Evolutionary conservation across 192 early-diverging fungal species (phyloP), one percentile per base, ranked within the genome.

Genomic region (Backusella sp.): DNA sequence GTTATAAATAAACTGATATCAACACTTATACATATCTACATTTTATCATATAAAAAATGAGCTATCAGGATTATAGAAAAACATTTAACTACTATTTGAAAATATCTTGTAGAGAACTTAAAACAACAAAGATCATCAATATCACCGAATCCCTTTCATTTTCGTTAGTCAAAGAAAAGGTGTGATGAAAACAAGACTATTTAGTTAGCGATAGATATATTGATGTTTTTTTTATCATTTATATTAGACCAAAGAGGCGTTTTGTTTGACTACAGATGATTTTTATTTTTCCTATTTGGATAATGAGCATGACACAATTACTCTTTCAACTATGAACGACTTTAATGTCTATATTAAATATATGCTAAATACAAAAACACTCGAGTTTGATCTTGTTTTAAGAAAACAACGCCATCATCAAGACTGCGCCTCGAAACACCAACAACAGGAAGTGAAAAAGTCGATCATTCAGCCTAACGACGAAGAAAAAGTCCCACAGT

Each of bases 281-380:
- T 62, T 62, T 62, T 62, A 62, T 62, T 62, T 62, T 62, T 62
- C 56, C 23, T 62, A 62, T 62, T 28, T 62, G 56, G 56, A 62
- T 62, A 8, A 62, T 62, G 56, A 28, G 0, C 56, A 62, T 12
- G 56, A 62, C 56, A 62, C 56, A 7, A 62, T 62, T 14, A 62
- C 56, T 23, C 21, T 62, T 28, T 62, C 56, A 62, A 62, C 56
- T 28, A 62, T 62, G 26, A 62, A 62, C 56, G 56, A 62, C 56
- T 62, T 62, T 62, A 62, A 62, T 62, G 23, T 28, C 56, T 62
- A 62, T 62, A 23, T 62, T 62, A 62, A 62, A 62, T 62, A 62
- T 62, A 62, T 62, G 26, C 23, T 62, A 62, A 62, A 23, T 28
- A 62, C 56, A 28, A 62, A 62, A 62, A 8, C 56, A 62, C 56